phyloP scores from a whole-genome alignment of 805 yeast genomes.

The Metschnikowia cubensis region DNA sequence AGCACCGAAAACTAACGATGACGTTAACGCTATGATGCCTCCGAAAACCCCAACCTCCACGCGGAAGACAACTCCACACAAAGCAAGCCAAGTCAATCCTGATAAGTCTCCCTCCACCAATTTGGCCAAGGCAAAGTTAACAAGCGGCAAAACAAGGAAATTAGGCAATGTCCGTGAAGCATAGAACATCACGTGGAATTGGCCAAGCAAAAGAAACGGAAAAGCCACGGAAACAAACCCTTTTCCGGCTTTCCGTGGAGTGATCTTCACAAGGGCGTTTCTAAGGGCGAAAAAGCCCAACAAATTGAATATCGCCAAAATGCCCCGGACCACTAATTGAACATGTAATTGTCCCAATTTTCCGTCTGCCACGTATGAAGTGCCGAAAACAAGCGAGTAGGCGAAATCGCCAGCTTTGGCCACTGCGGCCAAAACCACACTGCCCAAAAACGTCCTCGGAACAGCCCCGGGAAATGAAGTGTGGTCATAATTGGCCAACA shows the following conservation, averaged over 20 bases:
- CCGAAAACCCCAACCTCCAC: constrained; percentile 62
- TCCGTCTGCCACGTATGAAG: constrained; percentile 11
- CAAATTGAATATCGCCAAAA: constrained; percentile 63
- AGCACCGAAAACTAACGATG: constrained; percentile 45
- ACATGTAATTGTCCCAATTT: constrained; percentile 40
- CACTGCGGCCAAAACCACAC: constrained; percentile 49
- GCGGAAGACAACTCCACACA: constrained; percentile 66
- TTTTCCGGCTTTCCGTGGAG: constrained; percentile 16
- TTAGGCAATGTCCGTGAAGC: constrained; percentile 88
- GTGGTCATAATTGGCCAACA: constrained; percentile 62
- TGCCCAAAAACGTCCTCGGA: constrained; percentile 79
- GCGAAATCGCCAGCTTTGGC: constrained; percentile 33
- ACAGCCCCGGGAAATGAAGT: constrained; percentile 80
- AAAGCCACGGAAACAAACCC: constrained; percentile 43
- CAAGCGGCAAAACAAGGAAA: constrained; percentile 73
- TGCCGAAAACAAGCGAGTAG: constrained; percentile 11
- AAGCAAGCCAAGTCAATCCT: constrained; percentile 51
- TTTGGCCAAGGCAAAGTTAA: constrained; percentile 50
- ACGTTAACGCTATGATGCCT: constrained; percentile 43
- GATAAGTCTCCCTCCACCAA: constrained; percentile 46
- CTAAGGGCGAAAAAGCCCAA: constrained; percentile 50
- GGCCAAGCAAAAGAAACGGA: constrained; percentile 53
- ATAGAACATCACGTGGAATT: constrained; percentile 79
- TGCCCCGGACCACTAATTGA: constrained; percentile 53
- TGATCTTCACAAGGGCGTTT: constrained; percentile 24